Evolutionary conservation across 1,284 basidiomycete species (phyloP).

Genomic region (Naganishia sp.): DNA sequence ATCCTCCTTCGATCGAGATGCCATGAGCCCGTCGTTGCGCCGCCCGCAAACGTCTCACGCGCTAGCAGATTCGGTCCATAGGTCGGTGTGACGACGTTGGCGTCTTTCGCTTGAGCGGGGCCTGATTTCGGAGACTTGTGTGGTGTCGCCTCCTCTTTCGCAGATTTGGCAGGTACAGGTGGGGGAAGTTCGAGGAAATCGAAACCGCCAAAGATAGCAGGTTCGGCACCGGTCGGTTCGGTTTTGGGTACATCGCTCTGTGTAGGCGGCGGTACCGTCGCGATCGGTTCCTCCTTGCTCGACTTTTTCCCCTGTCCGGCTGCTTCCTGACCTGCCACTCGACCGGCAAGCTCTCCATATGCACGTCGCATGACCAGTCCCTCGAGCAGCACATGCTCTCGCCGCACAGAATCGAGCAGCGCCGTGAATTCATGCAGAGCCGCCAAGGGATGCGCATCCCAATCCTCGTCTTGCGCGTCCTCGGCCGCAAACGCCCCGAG

Average conservation of each 20-base stretch:
- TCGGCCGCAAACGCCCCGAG: not conserved
- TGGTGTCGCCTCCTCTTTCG: not conserved
- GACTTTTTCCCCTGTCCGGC: not conserved
- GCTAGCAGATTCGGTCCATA: slow-evolving; percentile 28
- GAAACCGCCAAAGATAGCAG: slow-evolving; percentile 9
- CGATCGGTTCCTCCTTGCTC: not conserved
- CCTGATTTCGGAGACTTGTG: slow-evolving; percentile 1
- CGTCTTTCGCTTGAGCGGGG: not conserved
- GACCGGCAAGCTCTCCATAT: slow-evolving; percentile 15
- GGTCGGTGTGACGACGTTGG: not conserved
- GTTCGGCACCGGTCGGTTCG: not conserved
- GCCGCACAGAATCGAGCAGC: slow-evolving; percentile 17
- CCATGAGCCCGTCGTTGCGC: slow-evolving; percentile 31
- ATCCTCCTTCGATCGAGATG: slow-evolving; percentile 30
- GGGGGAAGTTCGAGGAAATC: slow-evolving; percentile 10
- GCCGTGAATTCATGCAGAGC: slow-evolving; percentile 23
- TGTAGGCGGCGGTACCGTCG: slow-evolving; percentile 9
- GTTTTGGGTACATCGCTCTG: not conserved
- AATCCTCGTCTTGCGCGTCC: slow-evolving; percentile 16
- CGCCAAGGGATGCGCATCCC: slow-evolving; percentile 23
- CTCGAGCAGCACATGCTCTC: slow-evolving; percentile 24
- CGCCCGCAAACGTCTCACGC: slow-evolving; percentile 32
- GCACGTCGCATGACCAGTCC: slow-evolving; percentile 16
- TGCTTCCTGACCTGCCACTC: not conserved
- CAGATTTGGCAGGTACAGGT: not conserved